Conservation (phyloP, 768 basidiomycete genomes). For the Boletus sensibilis region DNA sequence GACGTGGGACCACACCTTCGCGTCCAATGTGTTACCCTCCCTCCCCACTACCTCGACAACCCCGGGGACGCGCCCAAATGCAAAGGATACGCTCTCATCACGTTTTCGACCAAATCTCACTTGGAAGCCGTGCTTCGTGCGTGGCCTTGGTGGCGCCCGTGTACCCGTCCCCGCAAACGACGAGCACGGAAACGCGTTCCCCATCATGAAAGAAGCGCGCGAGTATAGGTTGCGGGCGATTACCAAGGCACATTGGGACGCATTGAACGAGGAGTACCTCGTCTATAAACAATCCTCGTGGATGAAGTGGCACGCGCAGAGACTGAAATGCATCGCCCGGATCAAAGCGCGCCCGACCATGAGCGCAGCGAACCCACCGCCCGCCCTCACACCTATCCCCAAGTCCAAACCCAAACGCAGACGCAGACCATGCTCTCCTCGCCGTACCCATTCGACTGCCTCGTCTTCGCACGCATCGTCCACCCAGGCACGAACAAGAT, state of each 20-base stretch:
- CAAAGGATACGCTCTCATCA: conserved; percentile 77
- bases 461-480: conserved; percentile 68
- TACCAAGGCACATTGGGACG: conserved; percentile 60
- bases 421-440: conserved; percentile 26
- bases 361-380: not conserved
- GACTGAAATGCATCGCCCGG: not conserved
- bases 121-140: conserved; percentile 40
- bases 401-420: not conserved
- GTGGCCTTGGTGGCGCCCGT: conserved; percentile 61
- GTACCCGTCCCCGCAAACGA: not conserved
- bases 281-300: conserved; percentile 55
- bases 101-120: conserved; percentile 43
- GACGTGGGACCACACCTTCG: conserved; percentile 11
- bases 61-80: conserved; percentile 53
- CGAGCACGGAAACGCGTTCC: not conserved
- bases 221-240: conserved; percentile 61
- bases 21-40: conserved; percentile 57
- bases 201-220: conserved; percentile 40
- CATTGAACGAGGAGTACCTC: conserved; percentile 68
- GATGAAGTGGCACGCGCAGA: conserved; percentile 38
- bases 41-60: conserved; percentile 62
- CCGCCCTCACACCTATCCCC: rapidly evolving
- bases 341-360: not conserved
- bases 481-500: conserved; percentile 82
- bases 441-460: conserved; percentile 61